Evolutionary conservation across 2,329 filamentous ascomycete genomes (phyloP), one percentile per base, ranked within the genome.

Genomic region (Aschersonia sp.): DNA sequence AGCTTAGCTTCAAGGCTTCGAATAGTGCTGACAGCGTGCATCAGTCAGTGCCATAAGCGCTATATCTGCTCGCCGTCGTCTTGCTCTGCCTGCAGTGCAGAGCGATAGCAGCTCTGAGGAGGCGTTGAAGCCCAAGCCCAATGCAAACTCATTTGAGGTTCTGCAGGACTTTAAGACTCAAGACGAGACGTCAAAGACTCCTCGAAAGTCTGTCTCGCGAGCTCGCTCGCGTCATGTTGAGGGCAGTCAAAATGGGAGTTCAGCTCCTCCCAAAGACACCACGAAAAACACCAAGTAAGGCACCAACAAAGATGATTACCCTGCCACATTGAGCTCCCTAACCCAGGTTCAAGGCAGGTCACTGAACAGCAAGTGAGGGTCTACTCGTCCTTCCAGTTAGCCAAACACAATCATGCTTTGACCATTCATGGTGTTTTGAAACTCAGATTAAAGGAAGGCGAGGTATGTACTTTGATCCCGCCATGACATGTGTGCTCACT

Each of bases 331-430:
- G 35, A 38, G 12, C 7, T 4, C 35, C 35, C 35, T 38, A 38
- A 38, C 12, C 35, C 7, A 38, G 35, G 7, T 12, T 38, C 35
- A 38, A 38, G 35, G 7, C 35, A 38, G 35, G 35, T 12, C 35
- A 38, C 20, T 20, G 12, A 38, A 38, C 3, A 38, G 35, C 51
- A 49, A 43, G 38, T 51, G n/a, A 51, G 53, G 3, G 64, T 67
- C 28, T 65, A 72, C 47, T 70, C 71, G 0, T 71, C 73, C 0
- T 74, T 75, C 47, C 66, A 60, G 29, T 64, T 68, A 2, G 66
- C 56, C 29, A 69, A 70, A 50, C 62, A 64, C 41, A 78, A 73
- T 44, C 59, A 67, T 28, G 63, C 63, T 45, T 58, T 53, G 29
- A 67, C 66, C 29, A 40, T 59, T 4, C 61, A 67, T 43, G 72